A percentile compares a stretch with the other conserved stretches of the same genome.
Conservation (phyloP, 2,329 filamentous ascomycete species). For the Chaetomiaceae sp. region DNA sequence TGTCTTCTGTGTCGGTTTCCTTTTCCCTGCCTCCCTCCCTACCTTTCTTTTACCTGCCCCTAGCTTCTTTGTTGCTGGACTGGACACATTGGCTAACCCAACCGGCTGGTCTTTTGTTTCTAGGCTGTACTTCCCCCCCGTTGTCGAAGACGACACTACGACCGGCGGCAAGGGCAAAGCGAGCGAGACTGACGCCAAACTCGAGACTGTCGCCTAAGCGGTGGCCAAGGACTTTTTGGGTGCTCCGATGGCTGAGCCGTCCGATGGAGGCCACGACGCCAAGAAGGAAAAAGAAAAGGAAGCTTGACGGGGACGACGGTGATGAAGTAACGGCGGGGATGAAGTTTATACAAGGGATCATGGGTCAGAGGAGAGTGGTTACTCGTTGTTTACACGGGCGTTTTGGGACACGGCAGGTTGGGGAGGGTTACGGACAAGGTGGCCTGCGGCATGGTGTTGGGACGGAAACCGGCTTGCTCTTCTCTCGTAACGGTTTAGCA, state of each 20-base stretch:
- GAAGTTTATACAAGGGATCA: no score
- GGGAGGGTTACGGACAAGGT: not conserved
- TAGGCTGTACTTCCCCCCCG: slow-evolving; percentile 31
- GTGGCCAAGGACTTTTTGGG: slow-evolving; percentile 28
- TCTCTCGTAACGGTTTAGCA: not conserved
- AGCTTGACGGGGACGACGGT: no score
- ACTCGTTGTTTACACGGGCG: not conserved
- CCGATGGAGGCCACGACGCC: slow-evolving; percentile 21
- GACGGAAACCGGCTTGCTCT: no score
- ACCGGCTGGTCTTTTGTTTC: not conserved
- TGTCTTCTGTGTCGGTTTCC: slow-evolving; percentile 36
- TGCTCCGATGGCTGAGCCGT: slow-evolving; percentile 27
- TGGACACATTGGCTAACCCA: no score
- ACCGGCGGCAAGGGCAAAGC: slow-evolving; percentile 10
- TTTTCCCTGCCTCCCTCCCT: no score
- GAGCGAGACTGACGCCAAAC: slow-evolving; percentile 17
- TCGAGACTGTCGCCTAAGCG: slow-evolving; percentile 26
- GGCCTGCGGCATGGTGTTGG: not conserved
- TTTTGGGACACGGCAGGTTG: slow-evolving; percentile 2
- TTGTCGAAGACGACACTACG: slow-evolving; percentile 15
- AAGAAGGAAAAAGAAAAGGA: slow-evolving; percentile 28
- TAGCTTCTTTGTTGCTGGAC: no score
- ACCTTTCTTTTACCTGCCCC: not conserved
- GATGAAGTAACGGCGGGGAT: no score
- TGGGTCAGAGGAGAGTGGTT: no score